Conservation (phyloP, 2,329 filamentous ascomycete species). For the Neurospora crassa region DNA sequence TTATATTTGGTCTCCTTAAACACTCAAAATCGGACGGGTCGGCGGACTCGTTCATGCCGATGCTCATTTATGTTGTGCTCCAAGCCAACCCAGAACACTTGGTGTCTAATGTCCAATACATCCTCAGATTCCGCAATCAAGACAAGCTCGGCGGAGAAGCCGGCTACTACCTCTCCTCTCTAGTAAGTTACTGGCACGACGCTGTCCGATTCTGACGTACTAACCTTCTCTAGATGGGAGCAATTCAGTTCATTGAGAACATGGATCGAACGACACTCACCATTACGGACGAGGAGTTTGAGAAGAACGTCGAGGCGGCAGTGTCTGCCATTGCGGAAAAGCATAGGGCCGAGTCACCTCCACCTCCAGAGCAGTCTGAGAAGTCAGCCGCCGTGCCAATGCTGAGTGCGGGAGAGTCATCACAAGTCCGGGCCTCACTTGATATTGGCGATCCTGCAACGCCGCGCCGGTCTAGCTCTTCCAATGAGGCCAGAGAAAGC, state of each 20-base stretch:
- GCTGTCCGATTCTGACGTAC: not conserved
- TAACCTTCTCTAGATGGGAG: conserved; percentile 57
- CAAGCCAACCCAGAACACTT: conserved; percentile 92
- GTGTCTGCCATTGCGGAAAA: conserved; percentile 93
- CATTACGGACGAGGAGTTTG: conserved; percentile 90
- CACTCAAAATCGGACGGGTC: conserved; percentile 91
- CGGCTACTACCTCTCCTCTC: conserved; percentile 91
- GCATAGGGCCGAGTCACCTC: conserved; percentile 50
- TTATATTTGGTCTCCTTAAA: conserved; percentile 93
- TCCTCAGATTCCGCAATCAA: conserved; percentile 91
- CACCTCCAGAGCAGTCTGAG: conserved; percentile 35
- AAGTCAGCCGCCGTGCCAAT: conserved; percentile 23
- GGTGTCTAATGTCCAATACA: conserved; percentile 97
- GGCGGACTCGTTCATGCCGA: conserved; percentile 88
- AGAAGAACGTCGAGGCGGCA: conserved; percentile 89
- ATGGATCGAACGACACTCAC: conserved; percentile 90
- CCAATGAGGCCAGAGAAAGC: conserved; percentile 39
- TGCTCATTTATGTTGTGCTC: conserved; percentile 91
- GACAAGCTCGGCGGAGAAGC: conserved; percentile 97
- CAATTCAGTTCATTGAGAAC: conserved; percentile 92
- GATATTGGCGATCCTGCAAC: conserved; percentile 29
- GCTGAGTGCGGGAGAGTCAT: conserved; percentile 35
- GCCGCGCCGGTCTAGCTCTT: conserved; percentile 44
- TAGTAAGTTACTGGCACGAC: conserved; percentile 40
- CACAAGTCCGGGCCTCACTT: conserved; percentile 30